Evolutionary conservation across 2,329 filamentous ascomycete species (phyloP), one percentile per base, ranked within the genome.

Genomic region (Exutisphaerella laricina): DNA sequence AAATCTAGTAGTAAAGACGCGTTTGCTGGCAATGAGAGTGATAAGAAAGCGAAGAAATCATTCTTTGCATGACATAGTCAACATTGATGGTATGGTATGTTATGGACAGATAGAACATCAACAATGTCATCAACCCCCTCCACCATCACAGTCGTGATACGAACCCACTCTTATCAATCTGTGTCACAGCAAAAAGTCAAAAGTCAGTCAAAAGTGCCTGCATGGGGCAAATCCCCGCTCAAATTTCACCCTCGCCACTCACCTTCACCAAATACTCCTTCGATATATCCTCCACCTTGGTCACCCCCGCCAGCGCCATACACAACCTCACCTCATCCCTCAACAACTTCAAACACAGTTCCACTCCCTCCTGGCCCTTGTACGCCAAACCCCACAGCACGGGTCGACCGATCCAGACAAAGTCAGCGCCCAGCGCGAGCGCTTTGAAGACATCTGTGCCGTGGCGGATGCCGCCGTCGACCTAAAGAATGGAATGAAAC

Each of bases 381-480:
- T 59, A 59, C 9, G 69, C 68, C 28, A 76, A 58, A 0, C 72
- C 73, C 73, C 72, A 76, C 6, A 75, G 61, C 8, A 68, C 62
- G 4, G 69, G 66, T 13, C 73, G 53, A 0, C 73, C 72, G 5
- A 73, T 59, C 70, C 62, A 77, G 45, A 63, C 70, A 56, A 65
- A 74, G 40, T 73, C 64, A 0, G 73, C 74, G 2, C 73, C 73
- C 2, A 77, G 57, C 2, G 71, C 70, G 2, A 77, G 58, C 1
- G 75, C 76, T 56, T 80, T 80, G 61, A 80, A 73, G 8, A 79
- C 67, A 56, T 80, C 77, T 0, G 69, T 73, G 0, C 75, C 77
- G 10, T 71, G 69, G 28, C 77, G 57, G 22, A 80, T 71, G 0
- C 77, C 76, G 8, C 70, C 73, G 53, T 85, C 82, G n/a, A n/a